These are phyloP conservation scores for Sporisorium reilianum DNA, from an alignment of 1,284 basidiomycete species.

Conservation along the genomic window DNA sequence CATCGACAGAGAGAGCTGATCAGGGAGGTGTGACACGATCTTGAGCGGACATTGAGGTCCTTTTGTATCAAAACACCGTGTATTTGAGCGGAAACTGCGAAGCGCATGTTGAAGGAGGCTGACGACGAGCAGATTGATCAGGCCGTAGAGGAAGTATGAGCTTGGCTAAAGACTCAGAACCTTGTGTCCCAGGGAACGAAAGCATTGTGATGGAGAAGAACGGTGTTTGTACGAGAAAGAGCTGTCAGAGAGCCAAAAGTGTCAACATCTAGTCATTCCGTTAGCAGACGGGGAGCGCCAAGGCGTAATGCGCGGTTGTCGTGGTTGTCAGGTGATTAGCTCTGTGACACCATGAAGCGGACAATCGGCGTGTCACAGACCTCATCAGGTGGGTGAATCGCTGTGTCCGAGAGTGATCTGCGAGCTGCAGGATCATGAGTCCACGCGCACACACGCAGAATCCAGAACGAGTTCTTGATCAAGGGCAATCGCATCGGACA, in stretches of 20 bases:
- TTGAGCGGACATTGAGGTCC: background rate
- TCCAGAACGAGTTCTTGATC: background rate
- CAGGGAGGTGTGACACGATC: background rate
- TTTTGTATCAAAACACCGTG: background rate
- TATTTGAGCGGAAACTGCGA: background rate
- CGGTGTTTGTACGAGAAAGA: background rate
- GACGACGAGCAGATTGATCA: background rate
- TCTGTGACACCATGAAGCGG: background rate
- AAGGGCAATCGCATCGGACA: background rate
- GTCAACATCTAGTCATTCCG: conserved; percentile 38
- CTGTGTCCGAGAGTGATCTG: background rate
- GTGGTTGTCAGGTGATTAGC: background rate
- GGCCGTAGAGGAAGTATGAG: background rate
- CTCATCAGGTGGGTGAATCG: conserved; percentile 1
- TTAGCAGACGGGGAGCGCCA: conserved; percentile 2
- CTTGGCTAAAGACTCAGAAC: background rate
- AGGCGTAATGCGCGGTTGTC: background rate
- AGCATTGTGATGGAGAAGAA: background rate
- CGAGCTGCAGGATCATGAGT: background rate
- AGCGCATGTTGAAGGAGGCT: background rate
- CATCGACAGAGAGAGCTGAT: background rate
- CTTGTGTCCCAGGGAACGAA: background rate
- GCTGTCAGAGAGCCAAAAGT: conserved; percentile 1
- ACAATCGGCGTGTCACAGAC: background rate
- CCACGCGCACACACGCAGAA: background rate